phyloP scores from a whole-genome alignment of 2,329 filamentous ascomycete species.

The Annulohypoxylon truncatum region DNA sequence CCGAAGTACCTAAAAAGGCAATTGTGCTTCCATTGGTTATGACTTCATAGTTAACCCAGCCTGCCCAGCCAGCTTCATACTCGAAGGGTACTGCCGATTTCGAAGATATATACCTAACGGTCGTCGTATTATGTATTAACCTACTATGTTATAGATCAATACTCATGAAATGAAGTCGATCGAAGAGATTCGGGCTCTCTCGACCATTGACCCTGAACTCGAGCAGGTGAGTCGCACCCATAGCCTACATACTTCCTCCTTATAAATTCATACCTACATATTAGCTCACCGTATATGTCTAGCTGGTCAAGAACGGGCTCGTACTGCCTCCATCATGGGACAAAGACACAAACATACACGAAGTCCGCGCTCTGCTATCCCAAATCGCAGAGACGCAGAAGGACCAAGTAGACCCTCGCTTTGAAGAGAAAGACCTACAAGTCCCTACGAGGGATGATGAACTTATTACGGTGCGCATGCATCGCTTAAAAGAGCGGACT shows the following conservation, averaged over 20 bases:
- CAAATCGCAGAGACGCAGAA: neutral
- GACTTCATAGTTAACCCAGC: neutral
- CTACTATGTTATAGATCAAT: neutral
- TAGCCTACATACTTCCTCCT: neutral
- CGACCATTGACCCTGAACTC: conserved; percentile 13
- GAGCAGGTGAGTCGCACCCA: neutral
- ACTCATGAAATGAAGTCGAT: conserved; percentile 11
- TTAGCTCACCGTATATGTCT: neutral
- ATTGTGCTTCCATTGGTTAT: neutral
- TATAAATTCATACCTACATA: neutral
- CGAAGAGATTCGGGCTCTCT: conserved; percentile 11
- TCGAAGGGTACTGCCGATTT: neutral
- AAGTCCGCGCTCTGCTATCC: neutral
- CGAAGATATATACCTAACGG: neutral
- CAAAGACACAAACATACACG: neutral
- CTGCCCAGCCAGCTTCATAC: neutral
- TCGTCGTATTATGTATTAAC: neutral
- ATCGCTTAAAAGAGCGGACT: neutral
- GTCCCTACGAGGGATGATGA: neutral
- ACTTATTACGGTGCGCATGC: neutral
- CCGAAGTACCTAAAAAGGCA: conserved; percentile 2
- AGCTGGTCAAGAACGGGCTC: neutral
- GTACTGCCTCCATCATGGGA: neutral
- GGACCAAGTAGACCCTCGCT: neutral
- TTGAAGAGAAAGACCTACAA: neutral